Base-by-base conservation (phyloP, 768 basidiomycete genomes). In the Phylloporus rhodoxanthus region DNA sequence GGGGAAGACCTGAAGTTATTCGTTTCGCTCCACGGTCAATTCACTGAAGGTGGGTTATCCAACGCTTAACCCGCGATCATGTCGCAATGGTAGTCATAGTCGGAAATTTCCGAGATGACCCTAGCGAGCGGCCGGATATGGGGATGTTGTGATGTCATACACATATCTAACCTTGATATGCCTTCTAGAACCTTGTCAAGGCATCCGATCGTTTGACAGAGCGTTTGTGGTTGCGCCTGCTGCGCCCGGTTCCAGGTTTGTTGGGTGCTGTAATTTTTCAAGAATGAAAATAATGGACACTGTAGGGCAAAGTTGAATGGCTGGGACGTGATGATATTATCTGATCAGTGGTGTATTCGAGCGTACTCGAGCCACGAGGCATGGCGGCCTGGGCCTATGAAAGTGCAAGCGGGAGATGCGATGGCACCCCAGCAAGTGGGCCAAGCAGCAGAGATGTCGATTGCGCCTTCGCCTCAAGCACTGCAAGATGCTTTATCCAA, bases 151-250 rank as follows among this genome's bases (percentile, higher is more conserved):
- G 56, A 59, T 53, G 48, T 56, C 47, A 57, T 53, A 30, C 20
- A 9, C 20, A 9, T 53, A 45, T 29, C 62, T 66, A 29, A 68
- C 53, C 30, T 46, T 51, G 17, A 36, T 32, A 25, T 56, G 30
- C 51, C 51, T 54, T 17, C 42, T 51, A 88, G 85, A 79, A 56
- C 84, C 85, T 23, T 74, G 81, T 8, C 80, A 81, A 47, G 93
- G 92, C 10, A 70, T 91, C 20, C 81, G 95, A 40, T 95, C 93
- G 19, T 99, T 99, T 68, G 92, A 96, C 64, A 79, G 96, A 50
- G 84, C 90, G 0, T 94, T 98, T 62, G 77, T 98, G 47, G 73
- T 99, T 21, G 82, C 84, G 5, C 86, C 87, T 33, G 85, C 93
- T 3, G 69, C 82, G 21, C 82, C 85, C 45, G 87, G 84, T 23